phyloP scores from a whole-genome alignment of 2,329 filamentous ascomycete species.

The Eutypella sp. region DNA sequence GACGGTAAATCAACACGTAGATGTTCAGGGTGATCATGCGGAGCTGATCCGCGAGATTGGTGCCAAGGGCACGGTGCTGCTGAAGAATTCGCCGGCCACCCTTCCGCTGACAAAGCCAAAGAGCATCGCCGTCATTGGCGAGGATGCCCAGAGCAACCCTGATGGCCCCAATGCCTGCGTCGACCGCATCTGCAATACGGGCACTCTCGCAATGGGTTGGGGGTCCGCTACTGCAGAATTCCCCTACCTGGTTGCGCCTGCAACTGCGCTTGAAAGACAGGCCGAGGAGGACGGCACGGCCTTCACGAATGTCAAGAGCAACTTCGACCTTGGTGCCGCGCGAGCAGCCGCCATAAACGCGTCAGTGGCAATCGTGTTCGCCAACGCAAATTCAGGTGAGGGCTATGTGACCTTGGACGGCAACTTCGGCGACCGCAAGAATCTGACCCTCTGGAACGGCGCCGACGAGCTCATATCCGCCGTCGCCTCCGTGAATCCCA shows the following conservation, averaged over 20 bases:
- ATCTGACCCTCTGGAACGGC: slow-evolving; percentile 80
- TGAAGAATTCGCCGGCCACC: slow-evolving; percentile 61
- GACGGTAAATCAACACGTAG: slow-evolving; percentile 70
- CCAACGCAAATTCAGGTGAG: slow-evolving; percentile 82
- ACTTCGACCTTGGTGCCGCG: slow-evolving; percentile 20
- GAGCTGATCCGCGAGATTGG: slow-evolving; percentile 71
- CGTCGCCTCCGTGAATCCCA: slow-evolving; percentile 69
- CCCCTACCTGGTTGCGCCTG: slow-evolving; percentile 70
- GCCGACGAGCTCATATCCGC: slow-evolving; percentile 76
- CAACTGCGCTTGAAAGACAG: slow-evolving; percentile 60
- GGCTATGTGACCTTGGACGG: slow-evolving; percentile 77
- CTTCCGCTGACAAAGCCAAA: slow-evolving; percentile 54
- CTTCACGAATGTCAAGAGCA: slow-evolving; percentile 53
- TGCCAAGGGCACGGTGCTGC: slow-evolving; percentile 70
- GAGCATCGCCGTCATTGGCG: slow-evolving; percentile 71
- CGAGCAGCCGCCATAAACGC: slow-evolving; percentile 16
- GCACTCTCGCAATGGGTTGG: slow-evolving; percentile 70
- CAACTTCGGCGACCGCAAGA: slow-evolving; percentile 84
- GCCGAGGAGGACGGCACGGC: slow-evolving; percentile 52
- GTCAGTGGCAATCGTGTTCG: slow-evolving; percentile 59
- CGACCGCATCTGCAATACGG: slow-evolving; percentile 58
- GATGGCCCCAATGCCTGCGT: slow-evolving; percentile 72
- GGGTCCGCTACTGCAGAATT: slow-evolving; percentile 69
- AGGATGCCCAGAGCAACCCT: slow-evolving; percentile 72
- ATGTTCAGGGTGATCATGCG: slow-evolving; percentile 70